Conservation (phyloP, 306 rosid species). For the Geum urbanum region DNA sequence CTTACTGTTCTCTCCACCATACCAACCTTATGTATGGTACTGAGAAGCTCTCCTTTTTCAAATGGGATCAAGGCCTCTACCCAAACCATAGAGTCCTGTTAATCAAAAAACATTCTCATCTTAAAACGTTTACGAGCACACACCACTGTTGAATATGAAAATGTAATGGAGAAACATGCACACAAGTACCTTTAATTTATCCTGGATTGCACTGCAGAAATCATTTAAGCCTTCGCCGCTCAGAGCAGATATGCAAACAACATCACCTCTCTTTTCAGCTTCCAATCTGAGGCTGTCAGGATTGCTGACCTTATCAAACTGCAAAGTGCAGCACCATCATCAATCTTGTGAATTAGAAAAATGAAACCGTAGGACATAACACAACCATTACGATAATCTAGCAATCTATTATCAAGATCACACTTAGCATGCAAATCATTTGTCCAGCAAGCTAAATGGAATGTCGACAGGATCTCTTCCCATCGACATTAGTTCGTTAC, state of each 20-base stretch:
- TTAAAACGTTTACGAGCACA: constrained; percentile 16
- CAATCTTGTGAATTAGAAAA: constrained; percentile 1
- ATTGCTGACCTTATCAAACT: constrained; percentile 76
- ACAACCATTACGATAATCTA: neutral
- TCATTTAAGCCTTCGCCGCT: constrained; percentile 65
- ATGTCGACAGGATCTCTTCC: neutral
- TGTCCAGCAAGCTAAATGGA: neutral
- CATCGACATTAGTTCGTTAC: constrained; percentile 11
- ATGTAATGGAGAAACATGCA: neutral
- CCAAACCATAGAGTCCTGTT: constrained; percentile 92
- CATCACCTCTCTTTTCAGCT: constrained; percentile 70
- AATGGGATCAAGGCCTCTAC: constrained; percentile 94
- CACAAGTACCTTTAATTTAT: constrained; percentile 64
- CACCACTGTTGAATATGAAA: neutral
- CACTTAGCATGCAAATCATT: neutral
- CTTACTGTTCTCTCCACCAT: constrained; percentile 94
- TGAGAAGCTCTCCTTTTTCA: constrained; percentile 87
- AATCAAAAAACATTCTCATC: constrained; percentile 6
- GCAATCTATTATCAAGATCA: neutral
- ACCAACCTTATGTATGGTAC: constrained; percentile 89
- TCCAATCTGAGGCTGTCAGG: constrained; percentile 59
- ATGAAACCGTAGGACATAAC: neutral
- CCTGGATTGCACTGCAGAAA: constrained; percentile 76
- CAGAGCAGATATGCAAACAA: constrained; percentile 80
- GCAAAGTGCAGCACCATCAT: constrained; percentile 22